Base-by-base conservation (phyloP, 2,329 filamentous ascomycete species). In the Neonectria ditissima region DNA sequence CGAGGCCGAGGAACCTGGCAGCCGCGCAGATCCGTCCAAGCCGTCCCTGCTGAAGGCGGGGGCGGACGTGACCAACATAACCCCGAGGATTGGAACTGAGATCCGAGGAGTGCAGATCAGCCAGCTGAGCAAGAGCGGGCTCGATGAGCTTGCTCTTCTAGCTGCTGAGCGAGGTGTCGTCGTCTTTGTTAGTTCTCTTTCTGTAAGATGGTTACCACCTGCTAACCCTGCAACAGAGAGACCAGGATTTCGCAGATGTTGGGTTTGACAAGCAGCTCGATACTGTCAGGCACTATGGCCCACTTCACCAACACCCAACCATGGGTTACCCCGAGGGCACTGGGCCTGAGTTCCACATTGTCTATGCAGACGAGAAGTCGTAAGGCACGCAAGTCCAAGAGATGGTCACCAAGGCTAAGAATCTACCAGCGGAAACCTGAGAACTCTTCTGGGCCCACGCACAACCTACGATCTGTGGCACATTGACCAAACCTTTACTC, bases 381-480 rank as follows among this genome's bases (percentile, higher is more conserved):
- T 75, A 43, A 65, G 73, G 47, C 7, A 13, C 2, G 5, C 9
- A 10, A 5, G 18, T 24, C 3, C 18, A 37, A 24, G 13, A 52
- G 13, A 16, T 1, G 6, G 1, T 26, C 14, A n/a, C 1, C 11
- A 18, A 37, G 20, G 20, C n/a, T 51, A 4, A 69, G 30, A 30
- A n/a, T 1, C 1, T 4, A 37, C 5, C 2, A 73, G 69, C 0
- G 75, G 73, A 1, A 77, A 73, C 20, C 16, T 77, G 20, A 68
- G 75, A 52, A 73, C 55, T 2, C 73, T 77, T 0, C 63, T 77
- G 0, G 75, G 75, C 0, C 67, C 69, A 13, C 62, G 69, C 2
- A 72, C 73, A 1, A 68, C 68, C 1, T 77, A 76, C 8, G 75
- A 77, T 8, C 70, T 77, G 1, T 77, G 75, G 75, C 75, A 77